These are phyloP conservation scores for Populus hybrid DNA, from an alignment of 441 rosid genomes.

Conservation along the genomic window DNA sequence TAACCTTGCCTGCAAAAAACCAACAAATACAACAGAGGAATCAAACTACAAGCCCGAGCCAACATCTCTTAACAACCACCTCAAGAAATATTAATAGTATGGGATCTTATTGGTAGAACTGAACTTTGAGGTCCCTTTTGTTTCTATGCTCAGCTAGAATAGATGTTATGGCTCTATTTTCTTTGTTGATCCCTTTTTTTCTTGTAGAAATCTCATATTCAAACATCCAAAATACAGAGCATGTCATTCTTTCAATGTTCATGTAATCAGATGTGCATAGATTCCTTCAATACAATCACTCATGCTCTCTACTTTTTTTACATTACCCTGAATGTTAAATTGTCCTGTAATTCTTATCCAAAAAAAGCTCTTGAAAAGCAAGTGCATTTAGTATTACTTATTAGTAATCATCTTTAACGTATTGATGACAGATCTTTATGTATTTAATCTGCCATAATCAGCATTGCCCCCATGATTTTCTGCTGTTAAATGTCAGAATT, in stretches of 20 bases:
- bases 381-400: background rate
- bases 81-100: too few relatives aligned
- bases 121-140: too few relatives aligned
- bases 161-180: too few relatives aligned
- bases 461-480: background rate
- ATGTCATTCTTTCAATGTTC: background rate
- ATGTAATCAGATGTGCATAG: background rate
- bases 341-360: background rate
- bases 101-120: too few relatives aligned
- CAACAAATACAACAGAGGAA: conserved; percentile 4
- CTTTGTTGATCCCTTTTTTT: too few relatives aligned
- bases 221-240: background rate
- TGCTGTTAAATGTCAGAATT: background rate
- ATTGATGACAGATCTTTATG: too few relatives aligned
- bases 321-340: background rate
- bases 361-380: background rate
- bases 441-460: too few relatives aligned
- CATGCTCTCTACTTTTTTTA: background rate
- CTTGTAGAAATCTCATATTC: background rate
- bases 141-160: too few relatives aligned
- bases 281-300: background rate
- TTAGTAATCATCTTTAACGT: background rate
- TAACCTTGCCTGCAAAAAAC: too few relatives aligned
- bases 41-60: too few relatives aligned
- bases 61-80: too few relatives aligned